These are phyloP conservation scores for Penicillium pulvis DNA, from an alignment of 495 filamentous ascomycete species.

Conservation along the genomic window DNA sequence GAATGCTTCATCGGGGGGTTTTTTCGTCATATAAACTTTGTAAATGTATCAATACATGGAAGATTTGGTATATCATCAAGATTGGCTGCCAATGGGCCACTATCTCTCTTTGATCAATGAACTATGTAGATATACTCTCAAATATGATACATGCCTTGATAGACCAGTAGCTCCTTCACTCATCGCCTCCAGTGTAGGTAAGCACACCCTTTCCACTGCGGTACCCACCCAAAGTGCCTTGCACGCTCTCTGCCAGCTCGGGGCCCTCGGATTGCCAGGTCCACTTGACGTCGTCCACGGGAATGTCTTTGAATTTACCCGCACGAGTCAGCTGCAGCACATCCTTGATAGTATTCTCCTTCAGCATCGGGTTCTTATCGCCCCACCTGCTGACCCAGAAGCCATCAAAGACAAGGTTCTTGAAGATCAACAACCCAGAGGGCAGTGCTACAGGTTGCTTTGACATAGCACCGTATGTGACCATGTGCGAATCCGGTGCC, in stretches of 20 bases:
- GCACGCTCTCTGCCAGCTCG: conserved; percentile 62
- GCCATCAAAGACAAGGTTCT: conserved; percentile 80
- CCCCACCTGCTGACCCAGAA: conserved; percentile 96
- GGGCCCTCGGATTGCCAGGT: conserved; percentile 71
- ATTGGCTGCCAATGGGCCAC: neutral
- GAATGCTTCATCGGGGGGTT: neutral
- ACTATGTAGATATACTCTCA: neutral
- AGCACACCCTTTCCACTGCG: conserved; percentile 88
- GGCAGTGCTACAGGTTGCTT: conserved; percentile 79
- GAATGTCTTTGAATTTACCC: conserved; percentile 80
- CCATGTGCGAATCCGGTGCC: conserved; percentile 65
- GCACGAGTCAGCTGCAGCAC: conserved; percentile 71
- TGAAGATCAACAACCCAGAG: conserved; percentile 84
- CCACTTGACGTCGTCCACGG: conserved; percentile 79
- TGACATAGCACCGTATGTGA: conserved; percentile 96
- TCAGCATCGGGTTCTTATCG: conserved; percentile 71
- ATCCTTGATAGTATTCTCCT: conserved; percentile 77
- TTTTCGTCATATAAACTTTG: neutral
- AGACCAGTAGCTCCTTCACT: conserved; percentile 7
- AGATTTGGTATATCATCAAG: neutral
- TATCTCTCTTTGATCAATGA: neutral
- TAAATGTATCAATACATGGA: neutral
- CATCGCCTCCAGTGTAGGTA: conserved; percentile 63
- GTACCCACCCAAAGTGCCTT: conserved; percentile 76
- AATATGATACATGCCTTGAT: conserved; percentile 16